phyloP scores from a whole-genome alignment of 768 basidiomycete genomes.

The Mycena albidolilacea region DNA sequence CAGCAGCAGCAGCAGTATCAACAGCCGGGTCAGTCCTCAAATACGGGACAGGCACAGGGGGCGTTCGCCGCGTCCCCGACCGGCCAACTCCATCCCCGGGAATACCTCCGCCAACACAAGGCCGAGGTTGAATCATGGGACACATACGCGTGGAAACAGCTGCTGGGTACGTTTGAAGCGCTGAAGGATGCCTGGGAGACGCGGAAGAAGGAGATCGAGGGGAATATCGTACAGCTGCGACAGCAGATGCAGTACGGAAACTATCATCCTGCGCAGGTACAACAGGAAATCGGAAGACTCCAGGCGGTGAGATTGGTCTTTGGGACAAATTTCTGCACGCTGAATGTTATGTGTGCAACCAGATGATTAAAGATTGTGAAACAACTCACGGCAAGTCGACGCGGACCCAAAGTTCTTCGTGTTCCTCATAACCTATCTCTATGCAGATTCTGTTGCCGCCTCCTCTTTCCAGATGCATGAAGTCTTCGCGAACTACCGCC shows the following conservation, averaged over 20 bases:
- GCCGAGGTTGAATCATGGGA: slow-evolving; percentile 82
- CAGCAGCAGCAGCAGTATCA: slow-evolving; percentile 37
- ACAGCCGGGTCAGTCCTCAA: slow-evolving; percentile 40
- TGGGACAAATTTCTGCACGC: slow-evolving; percentile 23
- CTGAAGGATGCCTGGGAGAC: slow-evolving; percentile 77
- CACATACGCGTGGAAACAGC: slow-evolving; percentile 78
- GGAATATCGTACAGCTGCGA: slow-evolving; percentile 59
- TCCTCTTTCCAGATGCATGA: slow-evolving; percentile 85
- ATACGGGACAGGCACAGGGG: slow-evolving; percentile 35
- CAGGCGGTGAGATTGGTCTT: slow-evolving; percentile 65
- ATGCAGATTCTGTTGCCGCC: slow-evolving; percentile 74
- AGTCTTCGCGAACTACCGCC: slow-evolving; percentile 79
- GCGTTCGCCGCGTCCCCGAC: slow-evolving; percentile 46
- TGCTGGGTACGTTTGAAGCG: slow-evolving; percentile 71
- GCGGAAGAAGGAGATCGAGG: slow-evolving; percentile 70
- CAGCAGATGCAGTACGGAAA: slow-evolving; percentile 62
- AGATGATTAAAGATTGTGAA: slow-evolving; percentile 73
- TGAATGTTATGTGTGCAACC: slow-evolving; percentile 47
- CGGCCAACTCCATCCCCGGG: slow-evolving; percentile 74
- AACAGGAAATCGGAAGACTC: slow-evolving; percentile 70
- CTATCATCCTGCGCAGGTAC: slow-evolving; percentile 63
- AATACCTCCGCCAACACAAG: slow-evolving; percentile 77
- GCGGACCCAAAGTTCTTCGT: neutral
- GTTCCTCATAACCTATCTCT: neutral
- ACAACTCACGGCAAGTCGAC: slow-evolving; percentile 62